These are phyloP conservation scores for Colletotrichum aenigma DNA, from an alignment of 2,329 filamentous ascomycete genomes.

Conservation along the genomic window DNA sequence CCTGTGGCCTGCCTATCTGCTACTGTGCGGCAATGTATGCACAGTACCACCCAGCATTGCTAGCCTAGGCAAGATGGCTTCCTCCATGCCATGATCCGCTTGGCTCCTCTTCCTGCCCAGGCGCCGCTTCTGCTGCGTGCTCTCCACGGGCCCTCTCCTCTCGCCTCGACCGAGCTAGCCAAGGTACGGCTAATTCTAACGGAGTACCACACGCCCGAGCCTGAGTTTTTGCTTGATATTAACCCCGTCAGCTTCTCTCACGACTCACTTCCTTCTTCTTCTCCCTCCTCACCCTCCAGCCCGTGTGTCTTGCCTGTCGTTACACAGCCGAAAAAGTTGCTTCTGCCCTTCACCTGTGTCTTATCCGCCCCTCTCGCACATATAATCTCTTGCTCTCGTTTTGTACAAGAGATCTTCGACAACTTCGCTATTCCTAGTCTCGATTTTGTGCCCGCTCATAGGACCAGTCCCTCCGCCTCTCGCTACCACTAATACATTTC, in stretches of 20 bases:
- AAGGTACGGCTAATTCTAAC: background rate
- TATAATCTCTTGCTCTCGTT: background rate
- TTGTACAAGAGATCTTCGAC: background rate
- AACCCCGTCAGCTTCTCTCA: constrained; percentile 12
- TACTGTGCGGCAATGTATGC: background rate
- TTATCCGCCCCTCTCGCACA: background rate
- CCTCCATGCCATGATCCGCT: background rate
- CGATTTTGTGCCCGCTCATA: background rate
- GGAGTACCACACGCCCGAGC: background rate
- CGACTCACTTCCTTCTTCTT: background rate
- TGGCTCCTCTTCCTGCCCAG: background rate
- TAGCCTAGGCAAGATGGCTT: background rate
- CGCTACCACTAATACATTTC: background rate
- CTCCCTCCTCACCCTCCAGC: background rate
- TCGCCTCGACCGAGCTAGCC: background rate
- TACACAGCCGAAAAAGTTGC: constrained; percentile 1
- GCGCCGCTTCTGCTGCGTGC: background rate
- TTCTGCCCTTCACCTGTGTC: background rate
- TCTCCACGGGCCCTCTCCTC: background rate
- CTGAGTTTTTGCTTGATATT: constrained; percentile 18
- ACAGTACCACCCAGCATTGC: background rate
- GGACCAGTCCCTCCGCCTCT: background rate
- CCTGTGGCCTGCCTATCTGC: background rate
- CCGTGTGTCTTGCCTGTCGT: constrained; percentile 3
- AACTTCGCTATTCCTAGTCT: background rate